phyloP scores from a whole-genome alignment of 1,284 basidiomycete genomes.

The Hemileia vastatrix region DNA sequence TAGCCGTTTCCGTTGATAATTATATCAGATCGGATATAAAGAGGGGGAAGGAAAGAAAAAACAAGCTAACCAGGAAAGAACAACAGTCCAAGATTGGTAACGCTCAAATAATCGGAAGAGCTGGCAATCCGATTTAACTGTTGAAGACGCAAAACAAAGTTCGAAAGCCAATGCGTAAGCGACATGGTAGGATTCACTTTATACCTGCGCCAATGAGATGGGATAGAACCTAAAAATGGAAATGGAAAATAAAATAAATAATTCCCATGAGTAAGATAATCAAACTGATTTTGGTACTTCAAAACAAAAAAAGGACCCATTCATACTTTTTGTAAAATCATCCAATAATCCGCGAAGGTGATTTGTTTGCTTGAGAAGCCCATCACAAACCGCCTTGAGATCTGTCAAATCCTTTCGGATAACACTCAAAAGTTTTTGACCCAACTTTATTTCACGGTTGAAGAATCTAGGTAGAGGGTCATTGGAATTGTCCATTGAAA shows the following conservation, averaged over 20 bases:
- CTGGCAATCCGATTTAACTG: conserved; percentile 69
- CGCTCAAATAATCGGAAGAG: conserved; percentile 56
- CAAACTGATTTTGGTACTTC: background rate
- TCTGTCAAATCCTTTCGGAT: conserved; percentile 70
- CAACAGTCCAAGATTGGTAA: conserved; percentile 72
- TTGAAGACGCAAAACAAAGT: conserved; percentile 63
- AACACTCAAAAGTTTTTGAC: conserved; percentile 61
- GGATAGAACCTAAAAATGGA: conserved; percentile 60
- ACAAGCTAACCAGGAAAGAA: conserved; percentile 63
- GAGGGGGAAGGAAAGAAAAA: background rate
- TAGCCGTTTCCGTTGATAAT: background rate
- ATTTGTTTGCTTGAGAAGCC: conserved; percentile 84
- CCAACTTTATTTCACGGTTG: conserved; percentile 73
- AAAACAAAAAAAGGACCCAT: conserved; percentile 1
- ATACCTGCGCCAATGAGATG: conserved; percentile 75
- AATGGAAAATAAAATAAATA: background rate
- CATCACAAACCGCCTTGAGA: conserved; percentile 72
- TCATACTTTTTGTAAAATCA: conserved; percentile 71
- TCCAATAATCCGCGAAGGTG: conserved; percentile 78
- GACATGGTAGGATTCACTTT: conserved; percentile 71
- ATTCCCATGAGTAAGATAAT: background rate
- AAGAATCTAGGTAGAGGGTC: conserved; percentile 82
- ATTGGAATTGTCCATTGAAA: conserved; percentile 21
- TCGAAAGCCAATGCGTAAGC: conserved; percentile 56
- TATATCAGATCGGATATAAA: background rate